Evolutionary conservation across 2,329 filamentous ascomycete genomes (phyloP), one percentile per base, ranked within the genome.

Genomic region (Aspergillus niger): DNA sequence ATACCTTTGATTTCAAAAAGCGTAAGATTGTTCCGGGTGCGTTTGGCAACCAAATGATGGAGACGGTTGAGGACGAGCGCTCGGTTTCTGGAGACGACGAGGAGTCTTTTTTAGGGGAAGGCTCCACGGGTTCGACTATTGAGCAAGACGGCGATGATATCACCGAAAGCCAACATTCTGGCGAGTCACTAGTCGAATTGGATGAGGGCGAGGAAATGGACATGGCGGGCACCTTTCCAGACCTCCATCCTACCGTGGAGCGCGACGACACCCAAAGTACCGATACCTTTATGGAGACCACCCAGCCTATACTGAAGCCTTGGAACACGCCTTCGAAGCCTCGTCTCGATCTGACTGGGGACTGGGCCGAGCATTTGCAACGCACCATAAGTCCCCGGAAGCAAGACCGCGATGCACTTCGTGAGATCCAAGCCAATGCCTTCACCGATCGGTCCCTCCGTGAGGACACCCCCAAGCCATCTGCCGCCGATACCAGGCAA

Each of bases 331-430:
- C 85, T 52, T 74, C 81, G 26, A 86, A 86, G 75, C 74, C 77
- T 59, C 76, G 79, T 63, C 80, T 82, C 55, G 77, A 81, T 68
- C 81, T 85, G 65, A 91, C 89, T 57, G 91, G 93, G 61, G 90
- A 97, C 74, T 99, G 95, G 95, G 90, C 92, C 67, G 90, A 95
- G 68, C 93, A 97, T 80, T 83, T 99, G 65, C 91, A 92, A 74
- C 92, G 92, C 67, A 98, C 95, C 5, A 92, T 98, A 68, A 97
- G 92, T 71, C 94, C 95, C 5, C 88, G 91, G 72, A 98, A 98
- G 80, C 89, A 95, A 71, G 91, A 97, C 79, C 91, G 94, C 64
- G 83, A 85, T 61, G 89, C 89, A 28, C 81, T 95, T 36, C 82
- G 78, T 77, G 88, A 83, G 80, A 89, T 79, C 77, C 89, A 88